Evolutionary conservation across 2,329 filamentous ascomycete species (phyloP), one percentile per base, ranked within the genome.

Genomic region (Ceratocystis eucalypticola): DNA sequence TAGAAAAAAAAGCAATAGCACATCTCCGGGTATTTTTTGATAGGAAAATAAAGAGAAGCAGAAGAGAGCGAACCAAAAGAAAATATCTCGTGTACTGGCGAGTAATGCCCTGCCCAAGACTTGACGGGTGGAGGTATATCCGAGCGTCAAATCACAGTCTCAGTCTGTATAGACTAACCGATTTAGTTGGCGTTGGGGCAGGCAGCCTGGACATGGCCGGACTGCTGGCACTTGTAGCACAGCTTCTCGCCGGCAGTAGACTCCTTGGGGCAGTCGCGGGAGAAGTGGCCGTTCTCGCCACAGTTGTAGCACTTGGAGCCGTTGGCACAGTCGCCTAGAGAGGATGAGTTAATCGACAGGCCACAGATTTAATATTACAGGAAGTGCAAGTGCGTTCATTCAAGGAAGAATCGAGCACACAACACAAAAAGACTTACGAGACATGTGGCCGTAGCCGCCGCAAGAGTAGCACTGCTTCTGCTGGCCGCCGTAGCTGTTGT

Each of bases 301-400:
- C 94, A 97, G 86, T 96, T 96, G 87, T 97, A 99, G 88, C 94
- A 99, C 84, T 97, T 97, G 83, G 95, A 93, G 74, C 94, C 94
- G 78, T 97, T 95, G 73, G 93, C 95, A 80, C 94, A 99, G 80
- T 97, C 94, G 72, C 84, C 83, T 85, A n/a, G 20, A 62, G 62
- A 62, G 61, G 73, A 70, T 73, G 72, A 5, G 20, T 33, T 41
- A 55, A 55, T n/a, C 46, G 20, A 28, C 41, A n/a, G 22, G 46
- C 10, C 37, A 1, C 37, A 15, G 10, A 41, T 41, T 4, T 41
- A 5, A 41, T 12, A 4, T 15, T 41, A 41, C 37, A 15, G 3
- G 37, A 12, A 41, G 4, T 12, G 37, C 10, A 5, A 41, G 10
- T 41, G 37, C 10, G 3, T 15, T 41, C 10, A 41, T 41, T 37